phyloP scores from a whole-genome alignment of 164 flowering plant genomes.

The Sedum album region DNA sequence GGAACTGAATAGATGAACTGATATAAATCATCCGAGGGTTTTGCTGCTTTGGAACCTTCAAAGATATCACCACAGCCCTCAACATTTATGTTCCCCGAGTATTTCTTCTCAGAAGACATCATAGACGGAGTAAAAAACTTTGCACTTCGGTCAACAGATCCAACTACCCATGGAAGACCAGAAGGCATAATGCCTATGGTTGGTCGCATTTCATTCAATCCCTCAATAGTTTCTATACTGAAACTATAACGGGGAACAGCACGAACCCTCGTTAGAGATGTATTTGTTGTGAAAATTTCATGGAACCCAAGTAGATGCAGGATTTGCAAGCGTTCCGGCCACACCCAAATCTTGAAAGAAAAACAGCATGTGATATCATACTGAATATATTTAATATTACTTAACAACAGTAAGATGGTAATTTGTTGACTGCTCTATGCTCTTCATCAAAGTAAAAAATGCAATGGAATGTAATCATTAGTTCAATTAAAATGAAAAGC shows the following conservation, averaged over 20 bases:
- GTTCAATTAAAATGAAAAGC: too few species aligned
- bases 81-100: constrained; percentile 9
- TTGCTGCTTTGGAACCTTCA: constrained; percentile 16
- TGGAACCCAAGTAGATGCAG: constrained; percentile 74
- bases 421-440: background rate
- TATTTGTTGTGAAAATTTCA: constrained; percentile 67
- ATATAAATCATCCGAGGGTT: constrained; percentile 26
- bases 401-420: background rate
- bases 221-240: constrained; percentile 54
- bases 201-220: constrained; percentile 47
- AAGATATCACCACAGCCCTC: constrained; percentile 6
- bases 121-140: constrained; percentile 23
- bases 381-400: background rate
- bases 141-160: constrained; percentile 21
- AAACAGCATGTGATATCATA: constrained; percentile 9
- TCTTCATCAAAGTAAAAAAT: too few species aligned
- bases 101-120: constrained; percentile 10
- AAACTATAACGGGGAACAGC: constrained; percentile 89
- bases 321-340: constrained; percentile 85
- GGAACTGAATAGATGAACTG: constrained; percentile 49
- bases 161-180: constrained; percentile 74
- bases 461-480: too few species aligned
- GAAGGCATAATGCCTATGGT: constrained; percentile 93
- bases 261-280: constrained; percentile 65
- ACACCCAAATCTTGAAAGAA: constrained; percentile 66